Evolutionary conservation across 2,329 filamentous ascomycete species (phyloP).

Genomic region (Sporothrix phasma): DNA sequence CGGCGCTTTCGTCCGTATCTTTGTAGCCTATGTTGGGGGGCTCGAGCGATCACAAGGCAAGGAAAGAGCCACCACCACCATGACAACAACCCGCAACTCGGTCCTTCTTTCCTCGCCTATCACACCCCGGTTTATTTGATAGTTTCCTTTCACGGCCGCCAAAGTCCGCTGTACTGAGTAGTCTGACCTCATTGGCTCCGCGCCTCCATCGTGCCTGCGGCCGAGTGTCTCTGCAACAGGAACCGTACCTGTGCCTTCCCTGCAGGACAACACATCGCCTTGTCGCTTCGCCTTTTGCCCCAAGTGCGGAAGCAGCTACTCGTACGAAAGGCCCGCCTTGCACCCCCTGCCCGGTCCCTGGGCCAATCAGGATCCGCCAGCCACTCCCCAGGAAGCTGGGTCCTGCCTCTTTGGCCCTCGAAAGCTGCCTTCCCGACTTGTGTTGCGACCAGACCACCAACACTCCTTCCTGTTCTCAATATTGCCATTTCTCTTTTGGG

Average conservation of each 20-base stretch:
- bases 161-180: no score
- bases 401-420: slow-evolving; percentile 5
- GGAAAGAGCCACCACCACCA: neutral
- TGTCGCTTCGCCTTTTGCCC: neutral
- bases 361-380: slow-evolving; percentile 1
- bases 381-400: neutral
- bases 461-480: neutral
- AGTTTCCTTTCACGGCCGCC: neutral
- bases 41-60: neutral
- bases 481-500: neutral
- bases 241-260: neutral
- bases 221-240: neutral
- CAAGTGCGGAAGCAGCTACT: neutral
- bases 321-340: slow-evolving; percentile 3
- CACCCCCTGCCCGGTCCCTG: neutral
- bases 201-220: neutral
- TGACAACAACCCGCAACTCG: neutral
- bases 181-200: neutral
- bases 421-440: neutral
- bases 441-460: neutral
- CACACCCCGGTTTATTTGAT: neutral
- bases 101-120: neutral
- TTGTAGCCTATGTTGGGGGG: neutral
- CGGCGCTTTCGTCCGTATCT: slow-evolving; percentile 1
- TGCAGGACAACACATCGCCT: neutral